These are phyloP conservation scores for Polyporus arcularius DNA, from an alignment of 768 basidiomycete species.

Conservation along the genomic window DNA sequence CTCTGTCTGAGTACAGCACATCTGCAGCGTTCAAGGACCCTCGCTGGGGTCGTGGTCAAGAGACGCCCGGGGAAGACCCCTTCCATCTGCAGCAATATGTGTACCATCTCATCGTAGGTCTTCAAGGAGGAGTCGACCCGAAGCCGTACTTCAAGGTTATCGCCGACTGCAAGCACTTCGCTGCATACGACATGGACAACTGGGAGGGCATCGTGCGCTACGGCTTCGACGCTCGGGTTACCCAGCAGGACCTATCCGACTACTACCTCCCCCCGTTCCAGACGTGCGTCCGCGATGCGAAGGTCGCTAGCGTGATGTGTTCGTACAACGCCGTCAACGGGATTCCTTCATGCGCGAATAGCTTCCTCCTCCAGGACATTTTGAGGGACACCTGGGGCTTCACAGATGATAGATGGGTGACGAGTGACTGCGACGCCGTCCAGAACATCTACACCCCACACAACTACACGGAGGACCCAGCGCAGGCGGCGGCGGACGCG, in stretches of 20 bases:
- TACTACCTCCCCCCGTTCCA: slow-evolving; percentile 60
- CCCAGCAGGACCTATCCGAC: slow-evolving; percentile 55
- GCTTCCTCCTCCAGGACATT: slow-evolving; percentile 52
- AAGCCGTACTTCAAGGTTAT: slow-evolving; percentile 50
- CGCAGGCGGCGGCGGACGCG: slow-evolving; percentile 50
- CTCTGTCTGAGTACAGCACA: background rate
- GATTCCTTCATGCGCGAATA: slow-evolving; percentile 54
- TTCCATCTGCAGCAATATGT: slow-evolving; percentile 56
- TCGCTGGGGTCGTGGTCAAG: slow-evolving; percentile 63
- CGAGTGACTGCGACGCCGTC: slow-evolving; percentile 58
- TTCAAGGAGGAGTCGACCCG: slow-evolving; percentile 61
- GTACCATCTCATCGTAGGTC: slow-evolving; percentile 51
- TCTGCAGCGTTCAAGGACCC: slow-evolving; percentile 54
- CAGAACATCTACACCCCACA: slow-evolving; percentile 53
- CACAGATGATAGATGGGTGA: slow-evolving; percentile 52
- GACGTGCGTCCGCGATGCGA: slow-evolving; percentile 60
- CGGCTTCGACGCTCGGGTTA: slow-evolving; percentile 55
- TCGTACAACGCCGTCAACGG: slow-evolving; percentile 66
- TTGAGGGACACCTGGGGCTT: slow-evolving; percentile 55
- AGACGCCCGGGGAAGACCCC: slow-evolving; percentile 64
- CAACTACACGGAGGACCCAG: slow-evolving; percentile 45
- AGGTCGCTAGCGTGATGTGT: slow-evolving; percentile 63
- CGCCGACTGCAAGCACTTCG: slow-evolving; percentile 63
- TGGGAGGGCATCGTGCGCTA: slow-evolving; percentile 54
- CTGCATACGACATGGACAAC: slow-evolving; percentile 58